Base-by-base conservation (phyloP, 768 basidiomycete species). In the Tulasnella sp. region DNA sequence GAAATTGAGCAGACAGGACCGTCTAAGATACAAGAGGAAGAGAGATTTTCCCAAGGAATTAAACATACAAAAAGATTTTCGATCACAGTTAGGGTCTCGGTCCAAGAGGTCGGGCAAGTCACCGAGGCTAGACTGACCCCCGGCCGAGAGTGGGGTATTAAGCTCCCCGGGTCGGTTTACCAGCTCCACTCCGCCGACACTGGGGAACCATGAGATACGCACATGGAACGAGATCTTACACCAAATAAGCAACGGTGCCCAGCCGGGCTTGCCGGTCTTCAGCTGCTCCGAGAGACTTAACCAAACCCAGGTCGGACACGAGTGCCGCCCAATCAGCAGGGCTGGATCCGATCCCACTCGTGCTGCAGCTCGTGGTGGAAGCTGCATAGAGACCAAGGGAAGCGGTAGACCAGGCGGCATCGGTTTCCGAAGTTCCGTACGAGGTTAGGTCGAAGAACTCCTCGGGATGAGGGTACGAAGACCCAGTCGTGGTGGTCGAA, bases 361-460 rank as follows among this genome's bases (percentile, higher is more conserved):
- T 69, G 64, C 64, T 69, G 64, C 64, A 69, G 64, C 64, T 69
- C 64, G 64, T 69, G 64, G 31, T 69, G 6, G 64, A 69, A 37
- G 31, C 64, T 3, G 64, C 2, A 69, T 69, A 69, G 1, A 69
- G 34, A 4, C 64, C 64, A 12, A 69, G 64, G 14, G 64, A 69
- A 69, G 64, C 64, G 34, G 64, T 69, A 37, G 64, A 69, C 64
- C 64, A 69, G 16, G 64, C 64, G 34, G 64, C 31, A 37, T 69
- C 64, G 64, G 64, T 28, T 5, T 69, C 64, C 12, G 64, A 6
- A 34, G 64, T 20, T 14, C 64, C 64, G 9, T 69, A 69, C 0
- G 64, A 69, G 31, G 24, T 69, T 28, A 28, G 18, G 64, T 69
- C 64, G 64, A 69, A 28, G 64, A 11, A 69, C 34, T 69, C 64